These are phyloP conservation scores for Claviceps arundinis DNA, from an alignment of 2,329 filamentous ascomycete species.

Conservation along the genomic window DNA sequence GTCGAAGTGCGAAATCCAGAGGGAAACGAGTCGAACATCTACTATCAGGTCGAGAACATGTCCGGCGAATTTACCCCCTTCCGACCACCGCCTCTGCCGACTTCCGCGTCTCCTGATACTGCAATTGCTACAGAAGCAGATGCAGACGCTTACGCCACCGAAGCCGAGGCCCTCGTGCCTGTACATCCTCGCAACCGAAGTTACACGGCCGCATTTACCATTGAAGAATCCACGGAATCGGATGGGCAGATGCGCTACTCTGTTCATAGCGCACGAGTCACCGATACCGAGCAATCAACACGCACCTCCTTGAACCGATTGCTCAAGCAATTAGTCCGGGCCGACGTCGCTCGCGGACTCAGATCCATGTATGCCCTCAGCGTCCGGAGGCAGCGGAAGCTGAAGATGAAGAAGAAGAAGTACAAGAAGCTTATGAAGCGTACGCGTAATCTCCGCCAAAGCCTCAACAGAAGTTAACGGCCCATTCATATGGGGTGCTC, in stretches of 20 bases:
- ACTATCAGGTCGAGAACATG: conserved; percentile 55
- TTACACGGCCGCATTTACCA: conserved; percentile 52
- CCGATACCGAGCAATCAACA: conserved; percentile 31
- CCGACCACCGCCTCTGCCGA: conserved; percentile 68
- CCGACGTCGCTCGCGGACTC: conserved; percentile 38
- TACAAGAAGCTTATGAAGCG: conserved; percentile 98
- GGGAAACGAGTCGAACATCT: conserved; percentile 43
- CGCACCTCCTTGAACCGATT: conserved; percentile 58
- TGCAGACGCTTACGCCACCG: conserved; percentile 19
- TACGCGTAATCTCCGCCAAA: conserved; percentile 78
- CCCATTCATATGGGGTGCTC: conserved; percentile 9
- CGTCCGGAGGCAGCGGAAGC: conserved; percentile 79
- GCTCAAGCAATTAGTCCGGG: conserved; percentile 48
- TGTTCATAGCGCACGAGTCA: conserved; percentile 45
- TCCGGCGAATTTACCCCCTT: conserved; percentile 66
- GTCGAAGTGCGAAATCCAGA: conserved; percentile 42
- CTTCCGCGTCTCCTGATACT: conserved; percentile 35
- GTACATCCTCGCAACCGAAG: conserved; percentile 36
- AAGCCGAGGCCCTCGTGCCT: conserved; percentile 21
- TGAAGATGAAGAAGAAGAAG: conserved; percentile 99
- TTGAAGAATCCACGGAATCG: conserved; percentile 50
- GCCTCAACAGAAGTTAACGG: conserved; percentile 54
- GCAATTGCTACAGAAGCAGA: conserved; percentile 18
- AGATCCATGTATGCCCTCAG: conserved; percentile 67
- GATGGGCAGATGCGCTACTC: conserved; percentile 47